phyloP scores from a whole-genome alignment of 1,284 basidiomycete species.

The Retiboletus fuscus region DNA sequence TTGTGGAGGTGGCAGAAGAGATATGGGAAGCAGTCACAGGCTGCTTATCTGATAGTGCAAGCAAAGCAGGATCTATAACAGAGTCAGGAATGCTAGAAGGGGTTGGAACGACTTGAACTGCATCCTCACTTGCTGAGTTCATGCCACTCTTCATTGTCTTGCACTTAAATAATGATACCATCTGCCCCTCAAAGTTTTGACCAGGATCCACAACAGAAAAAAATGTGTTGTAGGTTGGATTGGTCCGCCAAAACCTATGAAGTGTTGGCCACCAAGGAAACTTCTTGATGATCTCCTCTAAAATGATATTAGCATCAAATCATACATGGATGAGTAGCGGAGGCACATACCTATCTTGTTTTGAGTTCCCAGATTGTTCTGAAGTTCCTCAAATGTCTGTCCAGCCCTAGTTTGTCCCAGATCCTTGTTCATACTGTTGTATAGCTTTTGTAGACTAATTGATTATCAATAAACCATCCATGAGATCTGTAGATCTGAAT shows the following conservation, averaged over 20 bases:
- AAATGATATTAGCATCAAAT: background rate
- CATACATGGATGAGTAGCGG: background rate
- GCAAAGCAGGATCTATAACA: no score
- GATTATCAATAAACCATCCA: no score
- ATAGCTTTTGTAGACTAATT: background rate
- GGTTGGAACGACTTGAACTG: no score
- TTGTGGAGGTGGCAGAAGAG: no score
- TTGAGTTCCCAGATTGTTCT: background rate
- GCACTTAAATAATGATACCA: background rate
- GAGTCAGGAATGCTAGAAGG: no score
- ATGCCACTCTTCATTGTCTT: background rate
- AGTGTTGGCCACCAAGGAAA: background rate
- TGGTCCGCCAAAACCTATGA: background rate
- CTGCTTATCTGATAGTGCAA: no score
- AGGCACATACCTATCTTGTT: background rate
- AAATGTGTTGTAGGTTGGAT: background rate
- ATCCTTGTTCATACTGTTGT: background rate
- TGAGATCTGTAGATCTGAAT: no score
- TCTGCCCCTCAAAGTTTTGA: background rate
- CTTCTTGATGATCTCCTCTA: background rate
- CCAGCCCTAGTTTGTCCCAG: background rate
- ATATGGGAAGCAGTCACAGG: no score
- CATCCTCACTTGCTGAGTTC: background rate
- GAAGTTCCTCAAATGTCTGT: background rate
- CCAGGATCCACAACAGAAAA: background rate